These are phyloP conservation scores for Nicotiana benthamiana DNA, from an alignment of 257 asterid species.

Conservation along the genomic window DNA sequence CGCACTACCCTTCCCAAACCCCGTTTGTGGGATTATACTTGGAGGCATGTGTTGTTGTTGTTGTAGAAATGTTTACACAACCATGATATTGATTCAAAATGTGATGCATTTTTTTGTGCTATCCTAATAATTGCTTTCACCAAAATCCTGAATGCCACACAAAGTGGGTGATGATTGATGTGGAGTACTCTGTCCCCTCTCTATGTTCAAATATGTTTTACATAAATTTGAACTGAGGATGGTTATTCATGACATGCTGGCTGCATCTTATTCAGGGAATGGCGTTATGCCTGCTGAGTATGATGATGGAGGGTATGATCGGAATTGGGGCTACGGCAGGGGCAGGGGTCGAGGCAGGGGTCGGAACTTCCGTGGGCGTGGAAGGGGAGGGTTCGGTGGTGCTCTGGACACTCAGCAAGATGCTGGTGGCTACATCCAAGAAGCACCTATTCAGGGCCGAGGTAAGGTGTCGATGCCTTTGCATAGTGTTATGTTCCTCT, in stretches of 20 bases:
- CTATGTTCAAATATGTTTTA: no score
- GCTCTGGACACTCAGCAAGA: constrained; percentile 43
- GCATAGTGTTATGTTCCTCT: neutral
- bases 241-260: neutral
- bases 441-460: constrained; percentile 42
- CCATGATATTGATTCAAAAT: no score
- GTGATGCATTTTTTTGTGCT: no score
- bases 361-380: constrained; percentile 70
- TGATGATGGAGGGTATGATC: constrained; percentile 80
- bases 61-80: no score
- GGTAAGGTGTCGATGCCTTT: constrained; percentile 20
- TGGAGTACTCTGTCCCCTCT: no score
- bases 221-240: neutral
- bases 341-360: constrained; percentile 92
- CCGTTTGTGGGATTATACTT: no score
- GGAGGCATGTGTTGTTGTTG: no score
- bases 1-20: no score
- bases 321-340: constrained; percentile 47
- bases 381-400: constrained; percentile 72
- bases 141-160: no score
- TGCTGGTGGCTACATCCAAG: constrained; percentile 64
- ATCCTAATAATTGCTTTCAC: no score
- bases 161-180: no score
- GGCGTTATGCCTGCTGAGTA: constrained; percentile 46
- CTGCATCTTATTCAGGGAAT: constrained; percentile 40